Evolutionary conservation across 768 basidiomycete species (phyloP).

Genomic region (Amanita subjunquillea): DNA sequence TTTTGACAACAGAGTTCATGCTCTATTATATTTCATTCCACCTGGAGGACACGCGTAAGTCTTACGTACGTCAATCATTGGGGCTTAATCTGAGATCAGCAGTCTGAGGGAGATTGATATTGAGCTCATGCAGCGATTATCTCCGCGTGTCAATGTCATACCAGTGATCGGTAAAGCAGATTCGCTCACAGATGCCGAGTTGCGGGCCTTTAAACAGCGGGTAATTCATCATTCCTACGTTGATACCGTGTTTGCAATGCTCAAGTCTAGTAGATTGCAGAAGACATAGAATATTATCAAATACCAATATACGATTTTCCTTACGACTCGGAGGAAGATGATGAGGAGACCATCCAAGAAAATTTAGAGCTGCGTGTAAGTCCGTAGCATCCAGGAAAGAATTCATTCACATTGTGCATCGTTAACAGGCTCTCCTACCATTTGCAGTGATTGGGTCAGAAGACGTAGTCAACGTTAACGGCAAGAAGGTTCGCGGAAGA

Average conservation of each 20-base stretch:
- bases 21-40: constrained; percentile 82
- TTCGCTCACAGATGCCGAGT: constrained; percentile 72
- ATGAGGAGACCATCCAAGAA: constrained; percentile 84
- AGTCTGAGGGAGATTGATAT: constrained; percentile 88
- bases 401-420: background rate
- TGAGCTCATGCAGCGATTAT: constrained; percentile 82
- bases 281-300: constrained; percentile 83
- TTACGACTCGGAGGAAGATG: constrained; percentile 88
- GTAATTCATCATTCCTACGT: constrained; percentile 16
- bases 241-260: background rate
- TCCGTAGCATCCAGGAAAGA: background rate
- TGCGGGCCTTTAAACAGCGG: constrained; percentile 78
- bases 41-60: constrained; percentile 80
- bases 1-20: constrained; percentile 83
- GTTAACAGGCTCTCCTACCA: constrained; percentile 50
- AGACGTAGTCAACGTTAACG: constrained; percentile 75
- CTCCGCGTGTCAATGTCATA: constrained; percentile 89
- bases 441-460: constrained; percentile 87
- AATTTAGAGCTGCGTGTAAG: constrained; percentile 79
- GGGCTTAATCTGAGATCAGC: constrained; percentile 8
- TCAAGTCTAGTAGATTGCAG: constrained; percentile 55
- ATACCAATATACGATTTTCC: constrained; percentile 95
- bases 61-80: background rate
- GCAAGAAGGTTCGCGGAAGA: constrained; percentile 68
- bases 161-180: constrained; percentile 87